A percentile compares a stretch with the other conserved stretches of the same genome.
Evolutionary conservation across 2,329 filamentous ascomycete genomes (phyloP).

Genomic region (Ophiostoma sp.): DNA sequence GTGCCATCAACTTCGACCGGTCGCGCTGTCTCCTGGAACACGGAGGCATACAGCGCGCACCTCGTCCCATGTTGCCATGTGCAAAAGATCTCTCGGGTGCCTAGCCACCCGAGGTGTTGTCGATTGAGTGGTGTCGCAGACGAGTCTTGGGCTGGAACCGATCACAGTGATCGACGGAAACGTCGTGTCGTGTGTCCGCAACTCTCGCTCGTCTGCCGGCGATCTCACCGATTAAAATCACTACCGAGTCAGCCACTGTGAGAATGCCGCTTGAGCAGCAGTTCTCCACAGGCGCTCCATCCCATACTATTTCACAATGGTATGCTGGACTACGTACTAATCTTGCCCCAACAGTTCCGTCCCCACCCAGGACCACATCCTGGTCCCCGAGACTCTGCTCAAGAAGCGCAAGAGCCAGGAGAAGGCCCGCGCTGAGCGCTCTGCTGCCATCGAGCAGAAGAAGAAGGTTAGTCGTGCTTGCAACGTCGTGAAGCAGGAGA

Average conservation of each 20-base stretch:
- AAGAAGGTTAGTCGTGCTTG: constrained; percentile 63
- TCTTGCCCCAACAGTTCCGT: constrained; percentile 73
- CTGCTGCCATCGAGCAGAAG: constrained; percentile 73
- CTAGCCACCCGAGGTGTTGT: constrained; percentile 62
- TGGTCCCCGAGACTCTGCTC: constrained; percentile 98
- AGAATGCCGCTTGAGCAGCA: constrained; percentile 93
- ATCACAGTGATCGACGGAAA: too few relatives aligned
- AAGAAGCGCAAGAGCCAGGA: constrained; percentile 99
- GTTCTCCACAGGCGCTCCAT: constrained; percentile 80
- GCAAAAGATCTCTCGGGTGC: constrained; percentile 42
- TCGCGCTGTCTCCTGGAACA: constrained; percentile 3
- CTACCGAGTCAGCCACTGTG: constrained; percentile 77
- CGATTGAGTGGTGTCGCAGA: constrained; percentile 52
- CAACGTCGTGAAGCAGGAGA: constrained; percentile 26
- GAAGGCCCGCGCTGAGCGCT: constrained; percentile 90
- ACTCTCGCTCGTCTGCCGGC: constrained; percentile 18
- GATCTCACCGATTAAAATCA: constrained; percentile 74
- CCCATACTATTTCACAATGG: constrained; percentile 47
- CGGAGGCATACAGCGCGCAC: background rate
- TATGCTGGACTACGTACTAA: constrained; percentile 73
- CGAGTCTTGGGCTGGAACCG: too few relatives aligned
- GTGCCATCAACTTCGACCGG: constrained; percentile 48
- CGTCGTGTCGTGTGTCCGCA: too few relatives aligned
- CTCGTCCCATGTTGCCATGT: constrained; percentile 15
- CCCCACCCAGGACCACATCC: constrained; percentile 88